Conservation (phyloP, 495 filamentous ascomycete species). For the Talaromyces wortmannii region DNA sequence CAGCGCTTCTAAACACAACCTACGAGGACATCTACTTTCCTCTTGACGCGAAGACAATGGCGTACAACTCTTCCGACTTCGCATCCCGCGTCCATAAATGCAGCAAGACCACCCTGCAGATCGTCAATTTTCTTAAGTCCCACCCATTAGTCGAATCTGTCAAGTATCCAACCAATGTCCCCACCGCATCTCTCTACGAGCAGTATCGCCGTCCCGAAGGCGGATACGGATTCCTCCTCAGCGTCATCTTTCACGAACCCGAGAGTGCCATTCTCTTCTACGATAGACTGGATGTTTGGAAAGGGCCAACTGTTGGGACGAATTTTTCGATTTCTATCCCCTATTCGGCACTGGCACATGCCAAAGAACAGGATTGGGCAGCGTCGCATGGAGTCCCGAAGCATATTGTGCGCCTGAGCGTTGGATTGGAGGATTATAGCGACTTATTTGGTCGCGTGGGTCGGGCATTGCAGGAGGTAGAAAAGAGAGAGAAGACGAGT, state of each 20-base stretch:
- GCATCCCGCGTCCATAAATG: conserved; percentile 8
- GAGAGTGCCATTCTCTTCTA: conserved; percentile 10
- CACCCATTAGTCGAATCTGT: conserved; percentile 10
- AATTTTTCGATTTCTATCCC: conserved; percentile 15
- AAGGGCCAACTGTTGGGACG: conserved; percentile 17
- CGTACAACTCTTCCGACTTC: conserved; percentile 10
- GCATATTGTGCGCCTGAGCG: conserved; percentile 15
- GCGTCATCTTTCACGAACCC: conserved; percentile 10
- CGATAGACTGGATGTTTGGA: conserved; percentile 13
- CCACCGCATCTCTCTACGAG: conserved; percentile 8
- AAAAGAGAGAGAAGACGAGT: not conserved
- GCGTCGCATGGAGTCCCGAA: conserved; percentile 9
- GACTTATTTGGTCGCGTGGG: not conserved
- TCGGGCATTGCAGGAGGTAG: not conserved
- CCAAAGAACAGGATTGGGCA: conserved; percentile 13
- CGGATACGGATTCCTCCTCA: conserved; percentile 15
- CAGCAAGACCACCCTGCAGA: conserved; percentile 5
- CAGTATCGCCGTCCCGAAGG: conserved; percentile 5
- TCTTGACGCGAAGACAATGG: conserved; percentile 8
- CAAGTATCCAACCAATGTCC: conserved; percentile 9
- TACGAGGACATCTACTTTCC: conserved; percentile 14
- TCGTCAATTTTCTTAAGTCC: conserved; percentile 6
- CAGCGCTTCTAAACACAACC: not conserved
- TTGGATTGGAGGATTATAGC: conserved; percentile 12
- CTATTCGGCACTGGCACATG: conserved; percentile 12